These are phyloP conservation scores for Edaphochlamys debaryana DNA, from an alignment of 139 green algal genomes.

Conservation along the genomic window DNA sequence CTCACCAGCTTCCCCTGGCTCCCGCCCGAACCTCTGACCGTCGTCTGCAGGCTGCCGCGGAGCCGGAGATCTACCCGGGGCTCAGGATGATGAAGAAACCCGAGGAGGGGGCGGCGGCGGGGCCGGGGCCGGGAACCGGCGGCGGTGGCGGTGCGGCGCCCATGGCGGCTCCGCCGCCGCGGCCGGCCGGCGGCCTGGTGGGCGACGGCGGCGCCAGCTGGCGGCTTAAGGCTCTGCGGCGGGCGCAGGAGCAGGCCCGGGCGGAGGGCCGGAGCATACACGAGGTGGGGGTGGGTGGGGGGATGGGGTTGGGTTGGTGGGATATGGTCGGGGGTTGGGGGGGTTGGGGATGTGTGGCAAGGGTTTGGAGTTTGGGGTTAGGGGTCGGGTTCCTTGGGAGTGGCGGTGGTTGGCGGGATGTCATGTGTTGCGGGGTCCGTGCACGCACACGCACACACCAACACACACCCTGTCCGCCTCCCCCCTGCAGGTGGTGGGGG, in stretches of 20 bases:
- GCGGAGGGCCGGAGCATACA: conserved; percentile 60
- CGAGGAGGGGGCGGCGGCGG: background rate
- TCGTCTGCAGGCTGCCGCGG: too few species aligned
- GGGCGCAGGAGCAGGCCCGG: conserved; percentile 81
- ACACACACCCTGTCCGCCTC: too few species aligned
- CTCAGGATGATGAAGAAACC: conserved; percentile 54
- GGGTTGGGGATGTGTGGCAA: background rate
- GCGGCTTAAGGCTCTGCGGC: conserved; percentile 91
- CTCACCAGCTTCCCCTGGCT: too few species aligned
- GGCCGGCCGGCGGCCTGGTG: conserved; percentile 35
- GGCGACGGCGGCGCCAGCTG: conserved; percentile 93
- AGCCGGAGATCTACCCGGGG: conserved; percentile 38
- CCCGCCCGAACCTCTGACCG: too few species aligned
- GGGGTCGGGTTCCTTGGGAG: too few species aligned
- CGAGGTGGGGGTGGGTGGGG: background rate
- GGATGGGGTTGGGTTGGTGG: too few species aligned
- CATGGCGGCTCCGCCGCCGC: too few species aligned
- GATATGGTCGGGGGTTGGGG: background rate
- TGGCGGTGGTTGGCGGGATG: too few species aligned
- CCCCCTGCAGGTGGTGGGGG: conserved; percentile 67
- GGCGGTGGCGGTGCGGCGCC: background rate
- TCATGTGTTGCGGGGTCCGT: too few species aligned
- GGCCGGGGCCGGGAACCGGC: background rate
- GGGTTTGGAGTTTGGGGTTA: too few species aligned
- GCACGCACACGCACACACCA: too few species aligned